Evolutionary conservation across 1,139 yeast genomes (phyloP), one percentile per base, ranked within the genome.

Genomic region (Petasospora rhodanensis): DNA sequence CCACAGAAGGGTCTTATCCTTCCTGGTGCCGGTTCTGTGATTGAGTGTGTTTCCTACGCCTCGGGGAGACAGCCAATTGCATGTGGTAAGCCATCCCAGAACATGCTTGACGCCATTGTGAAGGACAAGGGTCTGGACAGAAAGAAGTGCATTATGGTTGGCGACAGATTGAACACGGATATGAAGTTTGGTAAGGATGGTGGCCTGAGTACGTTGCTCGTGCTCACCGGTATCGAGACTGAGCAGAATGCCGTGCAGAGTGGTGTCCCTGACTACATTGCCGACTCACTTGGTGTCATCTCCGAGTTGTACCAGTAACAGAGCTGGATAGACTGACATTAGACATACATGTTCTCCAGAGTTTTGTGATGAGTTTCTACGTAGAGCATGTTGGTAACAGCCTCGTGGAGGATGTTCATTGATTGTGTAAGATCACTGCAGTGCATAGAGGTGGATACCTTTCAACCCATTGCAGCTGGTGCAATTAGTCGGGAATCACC

Each of bases 1-100:
- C 98, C 98, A 5, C 76, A 83, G 37, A 80, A 84, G 55, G 96
- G 95, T 1, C 70, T 76, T 47, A 71, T 84, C 34, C 68, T 91
- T 34, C 93, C 96, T 18, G 98, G 98, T 15, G 97, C 98, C 1
- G 98, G 98, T 1, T 80, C 96, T 3, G 76, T 86, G 45, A 81
- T 91, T 31, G 85, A 86, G 44, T 70, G 89, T 0, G 76, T 86
- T n/a, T 73, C 83, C 5, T 77, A 64, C 45, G 80, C 94, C 12
- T 66, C 86, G 26, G 91, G 89, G 10, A 71, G 96, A 46, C 62
- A 73, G 43, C 87, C 89, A 2, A 67, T 73, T 14, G 80, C 91
- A 1, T 82, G 96, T 51, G 98, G 98, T 32, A 91, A 91, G 56
- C 98, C 98, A 13, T 79, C 81, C 37, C 77, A 74, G 46, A 79